Percentiles rank a stretch among this genome's conserved stretches.
phyloP scores from a whole-genome alignment of 1,139 yeast genomes.

The Hyphopichia fennica region DNA sequence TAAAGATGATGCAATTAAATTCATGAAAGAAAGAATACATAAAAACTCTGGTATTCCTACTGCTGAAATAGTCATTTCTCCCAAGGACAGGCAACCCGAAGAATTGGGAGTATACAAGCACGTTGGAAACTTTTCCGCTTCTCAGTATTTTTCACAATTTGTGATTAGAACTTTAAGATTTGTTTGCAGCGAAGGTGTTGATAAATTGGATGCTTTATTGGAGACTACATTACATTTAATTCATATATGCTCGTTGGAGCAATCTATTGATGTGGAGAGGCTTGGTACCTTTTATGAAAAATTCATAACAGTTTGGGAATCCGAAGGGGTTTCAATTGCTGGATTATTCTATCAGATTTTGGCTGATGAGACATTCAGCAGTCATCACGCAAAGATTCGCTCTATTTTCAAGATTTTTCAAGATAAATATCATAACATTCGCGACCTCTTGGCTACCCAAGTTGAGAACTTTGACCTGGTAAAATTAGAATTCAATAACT shows the following conservation, averaged over 20 bases:
- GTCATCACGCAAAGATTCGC: slow-evolving; percentile 53
- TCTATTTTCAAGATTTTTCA: slow-evolving; percentile 48
- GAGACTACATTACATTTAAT: slow-evolving; percentile 66
- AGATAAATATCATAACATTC: slow-evolving; percentile 23
- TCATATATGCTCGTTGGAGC: slow-evolving; percentile 51
- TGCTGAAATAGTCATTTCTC: slow-evolving; percentile 51
- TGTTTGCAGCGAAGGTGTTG: slow-evolving; percentile 35
- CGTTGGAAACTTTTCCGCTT: slow-evolving; percentile 48
- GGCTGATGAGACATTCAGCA: slow-evolving; percentile 35
- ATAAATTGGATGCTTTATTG: slow-evolving; percentile 54
- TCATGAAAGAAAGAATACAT: slow-evolving; percentile 43
- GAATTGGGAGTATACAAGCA: slow-evolving; percentile 34
- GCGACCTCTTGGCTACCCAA: slow-evolving; percentile 17
- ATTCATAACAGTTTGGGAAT: slow-evolving; percentile 29
- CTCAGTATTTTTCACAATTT: slow-evolving; percentile 52
- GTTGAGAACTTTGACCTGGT: slow-evolving; percentile 20
- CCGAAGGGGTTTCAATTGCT: slow-evolving; percentile 43
- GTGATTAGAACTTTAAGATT: slow-evolving; percentile 49
- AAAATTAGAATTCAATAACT: slow-evolving; percentile 16
- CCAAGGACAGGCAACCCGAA: slow-evolving; percentile 28
- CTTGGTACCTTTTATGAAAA: slow-evolving; percentile 36
- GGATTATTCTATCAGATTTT: slow-evolving; percentile 46
- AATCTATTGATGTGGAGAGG: slow-evolving; percentile 23
- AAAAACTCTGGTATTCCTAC: slow-evolving; percentile 31
- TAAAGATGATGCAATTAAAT: slow-evolving; percentile 72